Base-by-base conservation (phyloP, 768 basidiomycete genomes). In the Hydnum rufescens region DNA sequence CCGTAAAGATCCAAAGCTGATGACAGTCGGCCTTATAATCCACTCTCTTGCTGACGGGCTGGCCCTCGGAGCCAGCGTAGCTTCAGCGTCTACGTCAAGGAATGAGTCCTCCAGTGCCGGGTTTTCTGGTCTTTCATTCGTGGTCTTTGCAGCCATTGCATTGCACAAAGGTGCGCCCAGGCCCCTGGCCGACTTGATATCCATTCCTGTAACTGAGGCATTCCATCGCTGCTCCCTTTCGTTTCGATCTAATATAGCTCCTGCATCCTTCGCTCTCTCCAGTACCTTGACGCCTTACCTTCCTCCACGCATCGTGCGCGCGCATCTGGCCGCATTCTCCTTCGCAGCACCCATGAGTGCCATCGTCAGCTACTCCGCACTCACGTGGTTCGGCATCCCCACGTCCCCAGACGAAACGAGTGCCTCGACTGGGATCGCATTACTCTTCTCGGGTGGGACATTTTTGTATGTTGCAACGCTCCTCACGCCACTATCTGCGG, bases 31-130 rank as follows among this genome's bases (percentile, higher is more conserved):
- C 1, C 68, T 97, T 42, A 72, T 87, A 25, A 74, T 89, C 25
- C 93, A 99, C 61, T 84, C 79, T 1, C 70, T 90, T 47, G 84
- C 89, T 0, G 95, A 99, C 64, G 93, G 95, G 3, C 77, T 95
- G 53, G 88, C 87, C 2, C 68, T 97, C 34, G 95, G 93, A 23
- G 61, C 60, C n/a, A 42, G 58, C 23, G 26, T 55, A 18, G 42
- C 53, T 3, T n/a, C 29, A 3, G 22, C 44, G 5, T 22, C 53
- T 13, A 13, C 46, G 26, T 19, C 46, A 13, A 13, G 46, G 23
- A 13, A 19, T 8, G 23, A 50, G 23, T 64, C 62, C 25, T n/a
- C n/a, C n/a, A n/a, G n/a, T n/a, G n/a, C n/a, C n/a, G n/a, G n/a
- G n/a, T n/a, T n/a, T n/a, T n/a, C n/a, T n/a, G n/a, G n/a, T n/a